Base-by-base conservation (phyloP, 345 rosid genomes). In the Streptanthus diversifolius region DNA sequence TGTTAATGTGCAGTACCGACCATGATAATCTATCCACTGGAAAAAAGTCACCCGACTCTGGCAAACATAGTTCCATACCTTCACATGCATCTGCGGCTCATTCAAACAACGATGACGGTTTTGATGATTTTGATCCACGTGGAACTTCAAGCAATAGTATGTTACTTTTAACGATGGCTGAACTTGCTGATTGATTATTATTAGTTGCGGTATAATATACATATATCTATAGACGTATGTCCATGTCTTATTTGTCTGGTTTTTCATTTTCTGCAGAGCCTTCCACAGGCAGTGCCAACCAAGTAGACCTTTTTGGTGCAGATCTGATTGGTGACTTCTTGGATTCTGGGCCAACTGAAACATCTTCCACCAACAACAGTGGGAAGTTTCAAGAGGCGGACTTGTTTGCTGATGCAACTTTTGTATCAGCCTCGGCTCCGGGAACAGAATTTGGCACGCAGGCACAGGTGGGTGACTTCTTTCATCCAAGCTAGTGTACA, bases 71-170 rank as follows among this genome's bases (percentile, higher is more conserved):
- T 72, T 65, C 85, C 63, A 63, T 76, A 61, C 84, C 87, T 80
- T 73, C 64, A 30, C 54, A 66, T 58, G 72, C 53, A 39, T 18
- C 82, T 30, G 82, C 65, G 53, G 74, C 51, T 71, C 83, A 86
- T 72, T 77, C 88, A 39, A 86, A 77, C 76, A 71, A 70, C 47
- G 90, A 83, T 27, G 87, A 88, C 29, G 92, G 88, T 36, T 83
- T 87, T 66, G 97, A 92, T 81, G 97, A 93, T 85, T 95, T 95
- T 66, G 93, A 92, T 85, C 99, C 98, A 45, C 91, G 98, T 51
- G 98, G 95, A 82, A 88, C 84, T 47, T 86, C 88, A 41, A 78
- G 78, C 59, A 77, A 85, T 32, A 88, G 98, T 95, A 85, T 82
- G 98, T 84, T 57, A 9, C 62, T 52, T 30, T 49, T 3, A 30